phyloP scores from a whole-genome alignment of 352 stramenopile species.

The Pythium diclinum region DNA sequence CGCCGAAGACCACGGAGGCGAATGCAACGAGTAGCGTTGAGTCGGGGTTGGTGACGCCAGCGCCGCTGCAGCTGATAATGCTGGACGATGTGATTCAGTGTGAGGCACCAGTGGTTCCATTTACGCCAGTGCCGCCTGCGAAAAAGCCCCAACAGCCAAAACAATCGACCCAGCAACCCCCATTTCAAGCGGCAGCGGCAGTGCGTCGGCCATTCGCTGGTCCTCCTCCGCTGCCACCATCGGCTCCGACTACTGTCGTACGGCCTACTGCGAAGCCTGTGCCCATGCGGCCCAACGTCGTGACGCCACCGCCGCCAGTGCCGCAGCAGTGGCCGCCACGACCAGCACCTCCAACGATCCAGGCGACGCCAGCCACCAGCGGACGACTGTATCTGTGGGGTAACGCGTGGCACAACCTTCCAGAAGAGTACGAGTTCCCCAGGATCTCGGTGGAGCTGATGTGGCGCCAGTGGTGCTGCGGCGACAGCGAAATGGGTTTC shows the following conservation, averaged over 20 bases:
- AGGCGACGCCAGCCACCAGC: not conserved
- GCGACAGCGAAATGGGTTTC: constrained; percentile 7
- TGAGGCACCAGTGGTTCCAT: not conserved
- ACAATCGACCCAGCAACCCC: not conserved
- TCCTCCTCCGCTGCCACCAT: not conserved
- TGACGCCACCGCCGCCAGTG: not conserved
- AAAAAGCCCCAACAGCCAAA: not conserved
- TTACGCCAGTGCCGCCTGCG: not conserved
- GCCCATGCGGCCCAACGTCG: not conserved
- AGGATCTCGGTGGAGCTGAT: constrained; percentile 26
- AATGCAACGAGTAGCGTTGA: not conserved
- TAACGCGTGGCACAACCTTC: constrained; percentile 29
- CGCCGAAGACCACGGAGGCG: not conserved
- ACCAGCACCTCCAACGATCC: not conserved
- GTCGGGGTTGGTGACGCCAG: not conserved
- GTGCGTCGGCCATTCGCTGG: not conserved
- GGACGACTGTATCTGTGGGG: constrained; percentile 26
- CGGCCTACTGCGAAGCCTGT: not conserved
- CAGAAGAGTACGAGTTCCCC: constrained; percentile 28
- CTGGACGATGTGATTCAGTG: not conserved
- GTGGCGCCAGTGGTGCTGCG: constrained; percentile 32
- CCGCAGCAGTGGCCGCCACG: not conserved
- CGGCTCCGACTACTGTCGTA: not conserved
- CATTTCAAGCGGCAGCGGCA: not conserved
- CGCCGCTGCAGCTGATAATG: constrained; percentile 12